A percentile compares a stretch with the other conserved stretches of the same genome.
These are phyloP conservation scores for Clavulina sp. DNA, from an alignment of 768 basidiomycete species.

Conservation along the genomic window DNA sequence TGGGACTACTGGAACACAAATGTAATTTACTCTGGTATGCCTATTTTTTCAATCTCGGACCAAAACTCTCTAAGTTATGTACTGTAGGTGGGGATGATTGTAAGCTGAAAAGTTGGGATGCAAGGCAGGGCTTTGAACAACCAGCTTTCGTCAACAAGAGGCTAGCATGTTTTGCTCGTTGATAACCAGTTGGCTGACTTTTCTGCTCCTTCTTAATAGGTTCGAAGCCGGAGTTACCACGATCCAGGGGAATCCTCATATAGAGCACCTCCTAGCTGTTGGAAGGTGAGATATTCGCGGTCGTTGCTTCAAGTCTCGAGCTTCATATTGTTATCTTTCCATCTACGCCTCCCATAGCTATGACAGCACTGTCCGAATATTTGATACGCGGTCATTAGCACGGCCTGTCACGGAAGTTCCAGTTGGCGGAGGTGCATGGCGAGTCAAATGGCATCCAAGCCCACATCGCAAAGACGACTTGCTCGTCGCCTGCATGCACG, in stretches of 20 bases:
- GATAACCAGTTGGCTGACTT: neutral
- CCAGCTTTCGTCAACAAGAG: conserved; percentile 60
- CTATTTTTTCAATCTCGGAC: neutral
- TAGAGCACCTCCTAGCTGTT: conserved; percentile 71
- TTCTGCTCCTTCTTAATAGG: conserved; percentile 22
- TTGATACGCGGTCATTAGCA: conserved; percentile 57
- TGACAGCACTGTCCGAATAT: conserved; percentile 59
- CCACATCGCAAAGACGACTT: conserved; percentile 48
- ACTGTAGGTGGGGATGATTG: conserved; percentile 82
- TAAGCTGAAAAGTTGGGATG: conserved; percentile 81
- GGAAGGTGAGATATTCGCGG: conserved; percentile 45
- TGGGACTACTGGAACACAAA: conserved; percentile 79
- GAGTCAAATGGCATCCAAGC: conserved; percentile 88
- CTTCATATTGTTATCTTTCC: neutral
- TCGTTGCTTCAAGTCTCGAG: neutral
- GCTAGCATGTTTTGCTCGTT: conserved; percentile 20
- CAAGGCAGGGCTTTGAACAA: conserved; percentile 38
- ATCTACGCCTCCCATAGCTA: conserved; percentile 38
- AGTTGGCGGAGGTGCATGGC: conserved; percentile 88
- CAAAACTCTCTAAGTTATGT: neutral
- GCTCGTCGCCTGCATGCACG: conserved; percentile 94
- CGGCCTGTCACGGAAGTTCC: conserved; percentile 39
- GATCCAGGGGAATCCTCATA: conserved; percentile 66
- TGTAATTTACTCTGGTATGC: conserved; percentile 66
- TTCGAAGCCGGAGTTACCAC: conserved; percentile 88